These are phyloP conservation scores for Trichoderma koningiopsis DNA, from an alignment of 2,329 filamentous ascomycete genomes.

Conservation along the genomic window DNA sequence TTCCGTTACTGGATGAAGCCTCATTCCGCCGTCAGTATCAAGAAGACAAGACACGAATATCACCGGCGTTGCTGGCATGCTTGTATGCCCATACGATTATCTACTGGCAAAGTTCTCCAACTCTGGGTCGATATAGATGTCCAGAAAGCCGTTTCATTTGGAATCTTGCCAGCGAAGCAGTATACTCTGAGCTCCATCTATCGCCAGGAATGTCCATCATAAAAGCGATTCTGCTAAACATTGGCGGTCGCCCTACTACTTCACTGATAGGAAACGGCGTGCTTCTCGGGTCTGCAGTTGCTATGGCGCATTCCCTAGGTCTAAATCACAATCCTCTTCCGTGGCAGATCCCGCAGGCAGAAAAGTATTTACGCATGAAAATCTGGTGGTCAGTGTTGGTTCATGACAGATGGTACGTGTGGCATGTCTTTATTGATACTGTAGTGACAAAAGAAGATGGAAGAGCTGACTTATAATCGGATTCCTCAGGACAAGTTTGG, in stretches of 20 bases:
- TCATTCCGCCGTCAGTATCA: conserved; percentile 54
- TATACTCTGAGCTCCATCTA: conserved; percentile 61
- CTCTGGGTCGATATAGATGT: conserved; percentile 48
- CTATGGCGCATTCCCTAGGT: conserved; percentile 56
- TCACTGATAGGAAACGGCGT: conserved; percentile 61
- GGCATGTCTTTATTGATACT: background rate
- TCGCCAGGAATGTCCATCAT: conserved; percentile 62
- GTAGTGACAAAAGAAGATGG: background rate
- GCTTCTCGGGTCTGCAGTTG: conserved; percentile 52
- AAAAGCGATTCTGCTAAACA: conserved; percentile 58
- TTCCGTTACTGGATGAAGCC: conserved; percentile 60
- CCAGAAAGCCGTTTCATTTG: conserved; percentile 63
- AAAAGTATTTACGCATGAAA: conserved; percentile 54
- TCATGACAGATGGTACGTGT: conserved; percentile 54
- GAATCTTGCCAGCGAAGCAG: conserved; percentile 62
- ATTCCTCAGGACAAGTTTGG: conserved; percentile 49
- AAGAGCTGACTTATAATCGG: background rate
- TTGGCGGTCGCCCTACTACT: conserved; percentile 61
- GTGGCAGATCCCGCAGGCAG: conserved; percentile 55
- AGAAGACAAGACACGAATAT: conserved; percentile 50
- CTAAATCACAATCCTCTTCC: conserved; percentile 54
- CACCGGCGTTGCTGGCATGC: conserved; percentile 58
- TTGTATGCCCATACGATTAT: conserved; percentile 60
- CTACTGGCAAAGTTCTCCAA: conserved; percentile 56
- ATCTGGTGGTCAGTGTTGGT: conserved; percentile 60